Conservation (phyloP, 2,329 filamentous ascomycete species). For the Fusarium guadeloupense region DNA sequence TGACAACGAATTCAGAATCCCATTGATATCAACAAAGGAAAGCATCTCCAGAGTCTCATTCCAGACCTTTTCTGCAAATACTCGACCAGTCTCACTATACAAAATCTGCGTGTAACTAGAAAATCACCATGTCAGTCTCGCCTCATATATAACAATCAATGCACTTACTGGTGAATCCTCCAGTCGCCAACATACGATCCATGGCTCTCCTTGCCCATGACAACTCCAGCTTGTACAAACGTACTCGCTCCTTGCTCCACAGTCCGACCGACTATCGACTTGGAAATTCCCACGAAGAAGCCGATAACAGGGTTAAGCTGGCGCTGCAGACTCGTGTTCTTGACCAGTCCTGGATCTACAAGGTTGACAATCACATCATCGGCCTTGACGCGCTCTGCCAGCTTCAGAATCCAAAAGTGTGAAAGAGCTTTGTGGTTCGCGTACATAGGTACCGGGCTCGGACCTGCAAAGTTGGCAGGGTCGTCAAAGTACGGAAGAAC, state of each 20-base stretch:
- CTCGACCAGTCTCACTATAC: slow-evolving; percentile 49
- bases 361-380: slow-evolving; percentile 58
- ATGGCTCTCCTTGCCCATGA: slow-evolving; percentile 36
- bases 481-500: slow-evolving; percentile 47
- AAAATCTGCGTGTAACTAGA: slow-evolving; percentile 46
- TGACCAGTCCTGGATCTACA: slow-evolving; percentile 56
- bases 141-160: neutral
- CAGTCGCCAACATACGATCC: slow-evolving; percentile 40
- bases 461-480: slow-evolving; percentile 34
- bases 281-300: slow-evolving; percentile 3
- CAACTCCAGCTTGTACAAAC: slow-evolving; percentile 35
- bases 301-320: slow-evolving; percentile 39
- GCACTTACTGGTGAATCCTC: slow-evolving; percentile 39
- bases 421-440: slow-evolving; percentile 45
- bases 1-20: slow-evolving; percentile 23
- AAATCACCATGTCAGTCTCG: slow-evolving; percentile 5
- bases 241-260: slow-evolving; percentile 32
- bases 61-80: slow-evolving; percentile 51
- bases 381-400: slow-evolving; percentile 49
- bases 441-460: slow-evolving; percentile 35
- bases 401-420: slow-evolving; percentile 49
- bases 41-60: slow-evolving; percentile 50
- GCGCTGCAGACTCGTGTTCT: slow-evolving; percentile 54
- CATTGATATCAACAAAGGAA: slow-evolving; percentile 45
- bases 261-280: slow-evolving; percentile 21